phyloP scores from a whole-genome alignment of 23 red algal species.

The Gracilariopsis chorda region DNA sequence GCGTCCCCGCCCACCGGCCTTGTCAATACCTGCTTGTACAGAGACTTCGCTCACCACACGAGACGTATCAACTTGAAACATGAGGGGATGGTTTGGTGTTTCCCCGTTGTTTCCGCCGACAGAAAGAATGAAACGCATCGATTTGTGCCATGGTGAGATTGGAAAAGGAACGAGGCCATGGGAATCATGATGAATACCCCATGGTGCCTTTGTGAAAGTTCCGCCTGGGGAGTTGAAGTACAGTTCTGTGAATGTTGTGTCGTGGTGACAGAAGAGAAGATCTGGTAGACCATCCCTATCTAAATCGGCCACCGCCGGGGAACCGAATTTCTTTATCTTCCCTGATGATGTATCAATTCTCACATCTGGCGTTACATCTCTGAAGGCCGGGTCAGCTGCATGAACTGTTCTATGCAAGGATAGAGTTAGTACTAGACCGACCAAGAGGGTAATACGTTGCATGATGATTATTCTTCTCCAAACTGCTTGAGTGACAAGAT shows the following conservation, averaged over 20 bases:
- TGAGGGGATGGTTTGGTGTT: background rate
- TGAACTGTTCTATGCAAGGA: too few species aligned
- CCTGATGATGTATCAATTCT: background rate
- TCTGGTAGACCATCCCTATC: constrained; percentile 6
- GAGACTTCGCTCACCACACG: constrained; percentile 12
- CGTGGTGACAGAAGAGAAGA: constrained; percentile 30
- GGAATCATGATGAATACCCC: background rate
- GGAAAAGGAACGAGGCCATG: background rate
- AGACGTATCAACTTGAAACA: background rate
- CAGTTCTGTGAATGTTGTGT: background rate
- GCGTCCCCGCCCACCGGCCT: background rate
- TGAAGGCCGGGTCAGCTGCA: too few species aligned
- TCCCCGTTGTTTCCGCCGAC: background rate
- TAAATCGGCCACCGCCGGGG: background rate
- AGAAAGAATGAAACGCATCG: constrained; percentile 12
- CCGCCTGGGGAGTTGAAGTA: constrained; percentile 12
- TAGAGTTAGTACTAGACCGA: too few species aligned
- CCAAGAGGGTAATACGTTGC: too few species aligned
- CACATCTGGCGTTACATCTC: background rate
- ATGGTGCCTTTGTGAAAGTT: background rate
- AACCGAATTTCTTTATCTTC: constrained; percentile 9
- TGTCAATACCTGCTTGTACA: background rate
- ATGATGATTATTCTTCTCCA: too few species aligned
- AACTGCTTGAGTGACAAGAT: too few species aligned
- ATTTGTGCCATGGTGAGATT: background rate